Evolutionary conservation across 306 rosid genomes (phyloP).

Genomic region (Acacia melanoxylon): DNA sequence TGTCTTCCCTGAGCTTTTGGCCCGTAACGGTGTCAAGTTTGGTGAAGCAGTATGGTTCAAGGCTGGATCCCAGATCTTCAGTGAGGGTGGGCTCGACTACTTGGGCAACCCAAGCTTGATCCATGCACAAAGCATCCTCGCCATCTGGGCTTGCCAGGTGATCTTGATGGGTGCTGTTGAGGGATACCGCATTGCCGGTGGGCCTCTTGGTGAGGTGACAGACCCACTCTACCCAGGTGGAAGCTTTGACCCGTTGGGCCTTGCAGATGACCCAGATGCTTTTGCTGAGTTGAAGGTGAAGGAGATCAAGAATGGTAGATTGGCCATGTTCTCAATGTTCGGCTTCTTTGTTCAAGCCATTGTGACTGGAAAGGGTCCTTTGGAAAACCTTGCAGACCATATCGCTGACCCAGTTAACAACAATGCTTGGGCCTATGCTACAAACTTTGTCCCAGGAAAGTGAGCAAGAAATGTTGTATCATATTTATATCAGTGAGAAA

Average conservation of each 20-base stretch:
- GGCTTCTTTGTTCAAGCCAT: constrained; percentile 53
- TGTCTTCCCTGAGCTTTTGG: constrained; percentile 64
- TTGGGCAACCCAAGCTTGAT: constrained; percentile 38
- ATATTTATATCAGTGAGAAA: not conserved
- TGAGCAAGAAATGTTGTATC: constrained; percentile 20
- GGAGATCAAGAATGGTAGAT: constrained; percentile 38
- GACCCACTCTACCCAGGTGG: constrained; percentile 64
- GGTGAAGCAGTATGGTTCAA: constrained; percentile 68
- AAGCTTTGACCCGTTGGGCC: constrained; percentile 1
- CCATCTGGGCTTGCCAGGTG: constrained; percentile 67
- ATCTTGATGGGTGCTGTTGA: constrained; percentile 41
- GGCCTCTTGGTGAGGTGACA: constrained; percentile 59
- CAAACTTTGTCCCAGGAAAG: constrained; percentile 75
- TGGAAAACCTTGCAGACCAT: constrained; percentile 11
- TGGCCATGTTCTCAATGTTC: constrained; percentile 53
- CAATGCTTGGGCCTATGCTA: constrained; percentile 56
- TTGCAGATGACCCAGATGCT: constrained; percentile 3
- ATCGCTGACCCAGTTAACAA: constrained; percentile 36
- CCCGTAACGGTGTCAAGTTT: constrained; percentile 64
- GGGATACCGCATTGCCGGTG: constrained; percentile 50
- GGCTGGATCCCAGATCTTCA: constrained; percentile 71
- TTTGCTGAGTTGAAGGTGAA: constrained; percentile 34
- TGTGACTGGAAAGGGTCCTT: constrained; percentile 9
- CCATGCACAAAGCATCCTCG: constrained; percentile 64
- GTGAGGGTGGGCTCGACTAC: constrained; percentile 70